These are phyloP conservation scores for Nicotiana noctiflora DNA, from an alignment of 257 asterid genomes.

Conservation along the genomic window DNA sequence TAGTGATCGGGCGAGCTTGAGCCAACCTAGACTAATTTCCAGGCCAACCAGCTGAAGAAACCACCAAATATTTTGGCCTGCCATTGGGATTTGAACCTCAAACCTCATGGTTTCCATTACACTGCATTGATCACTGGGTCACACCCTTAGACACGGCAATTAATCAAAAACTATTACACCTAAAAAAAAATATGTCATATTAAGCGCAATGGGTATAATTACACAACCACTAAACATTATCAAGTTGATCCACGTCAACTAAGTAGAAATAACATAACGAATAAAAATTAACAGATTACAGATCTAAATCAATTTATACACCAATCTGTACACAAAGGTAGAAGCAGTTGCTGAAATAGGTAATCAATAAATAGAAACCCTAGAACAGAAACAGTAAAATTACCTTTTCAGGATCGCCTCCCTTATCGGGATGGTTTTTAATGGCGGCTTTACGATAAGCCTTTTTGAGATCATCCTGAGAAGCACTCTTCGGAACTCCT, in stretches of 20 bases:
- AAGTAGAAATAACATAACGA: neutral
- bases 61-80: too few species aligned
- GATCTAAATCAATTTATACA: neutral
- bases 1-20: too few species aligned
- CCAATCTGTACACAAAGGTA: too few species aligned
- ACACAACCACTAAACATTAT: neutral
- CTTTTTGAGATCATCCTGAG: conserved; percentile 48
- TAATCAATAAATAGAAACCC: neutral
- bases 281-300: neutral
- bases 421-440: conserved; percentile 81
- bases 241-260: neutral
- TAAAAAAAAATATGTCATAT: neutral
- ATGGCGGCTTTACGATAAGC: conserved; percentile 79
- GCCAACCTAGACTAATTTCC: too few species aligned
- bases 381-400: neutral
- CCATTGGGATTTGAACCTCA: too few species aligned
- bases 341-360: too few species aligned
- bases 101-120: too few species aligned
- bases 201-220: neutral
- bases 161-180: neutral
- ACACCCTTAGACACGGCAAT: neutral
- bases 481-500: too few species aligned
- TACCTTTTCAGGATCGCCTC: conserved; percentile 88
- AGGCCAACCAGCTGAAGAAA: too few species aligned
- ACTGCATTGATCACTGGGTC: too few species aligned